These are phyloP conservation scores for Dispira simplex DNA, from an alignment of 192 early-diverging fungal species.

Conservation along the genomic window DNA sequence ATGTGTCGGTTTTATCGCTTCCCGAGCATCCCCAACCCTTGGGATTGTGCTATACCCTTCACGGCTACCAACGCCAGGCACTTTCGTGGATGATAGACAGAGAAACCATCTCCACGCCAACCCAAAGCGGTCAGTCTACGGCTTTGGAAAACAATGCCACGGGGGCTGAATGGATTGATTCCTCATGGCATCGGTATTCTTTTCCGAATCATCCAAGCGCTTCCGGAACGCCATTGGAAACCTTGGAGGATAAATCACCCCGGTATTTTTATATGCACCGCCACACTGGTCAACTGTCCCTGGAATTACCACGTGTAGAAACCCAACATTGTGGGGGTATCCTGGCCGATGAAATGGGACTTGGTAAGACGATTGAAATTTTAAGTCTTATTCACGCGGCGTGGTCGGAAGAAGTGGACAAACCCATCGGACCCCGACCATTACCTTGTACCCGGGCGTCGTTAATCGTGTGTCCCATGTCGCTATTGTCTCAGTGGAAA, in stretches of 20 bases:
- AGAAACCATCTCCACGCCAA: not conserved
- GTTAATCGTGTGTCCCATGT: slow-evolving; percentile 8
- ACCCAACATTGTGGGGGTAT: not conserved
- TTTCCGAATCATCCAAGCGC: not conserved
- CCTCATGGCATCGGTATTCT: not conserved
- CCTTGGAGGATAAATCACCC: no score
- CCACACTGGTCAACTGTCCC: not conserved
- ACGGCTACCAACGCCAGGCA: slow-evolving; percentile 4
- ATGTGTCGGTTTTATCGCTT: not conserved
- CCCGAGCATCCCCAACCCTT: not conserved
- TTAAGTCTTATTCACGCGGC: not conserved
- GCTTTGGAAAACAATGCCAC: not conserved
- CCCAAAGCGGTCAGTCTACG: not conserved
- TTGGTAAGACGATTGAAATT: slow-evolving; percentile 7
- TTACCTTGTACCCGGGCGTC: not conserved
- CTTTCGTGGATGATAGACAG: not conserved
- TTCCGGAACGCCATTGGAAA: not conserved
- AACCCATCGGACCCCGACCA: not conserved
- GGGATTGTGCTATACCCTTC: not conserved
- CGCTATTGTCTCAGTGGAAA: not conserved
- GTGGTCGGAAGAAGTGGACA: no score
- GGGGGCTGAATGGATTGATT: not conserved
- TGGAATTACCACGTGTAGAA: not conserved
- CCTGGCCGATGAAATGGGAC: slow-evolving; percentile 8
- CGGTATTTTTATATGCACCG: not conserved